Evolutionary conservation across 768 basidiomycete species (phyloP).

Genomic region (Ephemerocybe angulata): DNA sequence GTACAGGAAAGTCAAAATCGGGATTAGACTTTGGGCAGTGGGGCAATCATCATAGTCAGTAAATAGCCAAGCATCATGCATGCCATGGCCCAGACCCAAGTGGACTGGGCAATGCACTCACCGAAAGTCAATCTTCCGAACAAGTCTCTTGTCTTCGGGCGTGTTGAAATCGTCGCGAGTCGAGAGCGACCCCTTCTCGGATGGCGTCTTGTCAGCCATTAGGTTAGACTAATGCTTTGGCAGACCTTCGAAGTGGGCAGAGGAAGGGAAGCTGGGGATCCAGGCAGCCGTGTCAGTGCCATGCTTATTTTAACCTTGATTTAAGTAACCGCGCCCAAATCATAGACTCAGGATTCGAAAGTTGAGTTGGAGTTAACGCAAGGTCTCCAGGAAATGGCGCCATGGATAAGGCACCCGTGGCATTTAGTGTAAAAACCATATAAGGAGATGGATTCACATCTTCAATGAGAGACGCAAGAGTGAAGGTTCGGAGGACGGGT

Average conservation of each 20-base stretch:
- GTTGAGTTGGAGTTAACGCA: not conserved
- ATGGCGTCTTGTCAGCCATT: constrained; percentile 4
- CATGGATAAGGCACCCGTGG: constrained; percentile 1
- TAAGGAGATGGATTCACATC: not conserved
- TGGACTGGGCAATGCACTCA: constrained; percentile 15
- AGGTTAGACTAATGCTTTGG: not conserved
- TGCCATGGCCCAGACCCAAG: not conserved
- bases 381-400: not conserved
- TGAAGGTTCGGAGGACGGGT: not conserved
- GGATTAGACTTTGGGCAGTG: constrained; percentile 31
- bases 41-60: not conserved
- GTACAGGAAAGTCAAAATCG: constrained; percentile 40
- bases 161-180: constrained; percentile 26
- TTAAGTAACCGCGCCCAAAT: not conserved
- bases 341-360: not conserved
- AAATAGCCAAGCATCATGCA: not conserved
- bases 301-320: not conserved
- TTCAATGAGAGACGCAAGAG: not conserved
- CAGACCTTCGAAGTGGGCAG: too few relatives aligned
- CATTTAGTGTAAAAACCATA: not conserved
- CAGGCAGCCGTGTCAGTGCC: not conserved
- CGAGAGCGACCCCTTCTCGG: constrained; percentile 7
- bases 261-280: not conserved
- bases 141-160: constrained; percentile 31
- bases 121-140: constrained; percentile 42